These are phyloP conservation scores for Pythium aristosporum DNA, from an alignment of 352 stramenopile genomes.

Conservation along the genomic window DNA sequence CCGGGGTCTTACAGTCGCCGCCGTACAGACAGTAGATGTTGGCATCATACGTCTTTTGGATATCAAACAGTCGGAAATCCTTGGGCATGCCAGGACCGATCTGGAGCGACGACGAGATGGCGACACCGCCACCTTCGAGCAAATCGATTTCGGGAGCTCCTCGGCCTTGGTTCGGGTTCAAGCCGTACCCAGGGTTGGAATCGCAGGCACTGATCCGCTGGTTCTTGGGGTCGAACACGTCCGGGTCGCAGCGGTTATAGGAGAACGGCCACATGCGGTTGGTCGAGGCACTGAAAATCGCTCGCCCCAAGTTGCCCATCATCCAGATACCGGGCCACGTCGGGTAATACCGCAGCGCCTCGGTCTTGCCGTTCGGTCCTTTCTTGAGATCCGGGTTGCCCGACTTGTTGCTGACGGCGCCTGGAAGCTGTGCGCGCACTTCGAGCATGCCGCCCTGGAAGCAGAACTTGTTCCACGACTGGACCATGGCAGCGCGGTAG, in stretches of 20 bases:
- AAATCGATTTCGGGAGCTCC: conserved; percentile 95
- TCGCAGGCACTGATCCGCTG: conserved; percentile 88
- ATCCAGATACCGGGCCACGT: conserved; percentile 21
- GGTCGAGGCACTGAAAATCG: conserved; percentile 18
- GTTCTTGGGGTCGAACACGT: conserved; percentile 68
- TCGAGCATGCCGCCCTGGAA: conserved; percentile 93
- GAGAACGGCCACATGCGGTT: conserved; percentile 89
- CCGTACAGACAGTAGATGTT: conserved; percentile 43
- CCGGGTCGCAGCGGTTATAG: conserved; percentile 79
- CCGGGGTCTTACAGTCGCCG: conserved; percentile 39
- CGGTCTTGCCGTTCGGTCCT: conserved; percentile 21
- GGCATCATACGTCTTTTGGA: conserved; percentile 34
- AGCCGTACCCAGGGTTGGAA: conserved; percentile 80
- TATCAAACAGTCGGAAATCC: conserved; percentile 47
- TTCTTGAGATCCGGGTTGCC: conserved; percentile 20
- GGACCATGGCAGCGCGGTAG: conserved; percentile 83
- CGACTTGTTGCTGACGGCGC: conserved; percentile 32
- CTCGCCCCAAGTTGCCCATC: conserved; percentile 17
- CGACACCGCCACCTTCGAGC: conserved; percentile 78
- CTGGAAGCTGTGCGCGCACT: conserved; percentile 81
- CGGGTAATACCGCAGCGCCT: conserved; percentile 16
- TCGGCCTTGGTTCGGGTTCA: conserved; percentile 45
- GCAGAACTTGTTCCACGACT: conserved; percentile 95
- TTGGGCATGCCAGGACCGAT: conserved; percentile 67
- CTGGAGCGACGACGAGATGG: conserved; percentile 90